Percentiles rank a stretch among this genome's conserved stretches.
Evolutionary conservation across 441 rosid genomes (phyloP).

Genomic region (Populus hybrid): DNA sequence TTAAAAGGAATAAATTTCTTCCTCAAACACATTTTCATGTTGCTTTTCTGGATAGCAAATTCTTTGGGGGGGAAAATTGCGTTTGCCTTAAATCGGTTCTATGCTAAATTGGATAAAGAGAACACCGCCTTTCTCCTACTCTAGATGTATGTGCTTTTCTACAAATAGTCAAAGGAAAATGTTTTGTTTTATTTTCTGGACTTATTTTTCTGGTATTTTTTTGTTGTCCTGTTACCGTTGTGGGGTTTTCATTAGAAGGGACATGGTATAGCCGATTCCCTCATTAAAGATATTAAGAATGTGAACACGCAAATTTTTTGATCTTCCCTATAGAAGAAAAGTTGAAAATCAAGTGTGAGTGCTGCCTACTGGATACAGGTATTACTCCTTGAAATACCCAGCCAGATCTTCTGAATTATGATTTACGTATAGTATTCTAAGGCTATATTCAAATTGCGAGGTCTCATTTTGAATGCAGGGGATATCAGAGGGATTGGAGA

Average conservation of each 20-base stretch:
- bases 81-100: background rate
- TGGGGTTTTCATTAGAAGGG: constrained; percentile 58
- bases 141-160: background rate
- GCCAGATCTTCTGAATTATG: background rate
- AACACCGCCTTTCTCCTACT: background rate
- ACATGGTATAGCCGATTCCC: constrained; percentile 67
- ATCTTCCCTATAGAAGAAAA: constrained; percentile 73
- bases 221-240: background rate
- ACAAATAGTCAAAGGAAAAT: background rate
- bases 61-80: background rate
- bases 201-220: background rate
- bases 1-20: background rate
- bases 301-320: constrained; percentile 46
- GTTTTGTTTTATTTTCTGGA: background rate
- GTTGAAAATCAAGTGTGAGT: constrained; percentile 69
- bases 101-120: background rate
- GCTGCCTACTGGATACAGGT: constrained; percentile 81
- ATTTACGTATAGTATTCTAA: background rate
- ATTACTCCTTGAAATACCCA: constrained; percentile 15
- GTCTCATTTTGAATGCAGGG: constrained; percentile 49
- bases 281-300: constrained; percentile 54
- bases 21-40: background rate
- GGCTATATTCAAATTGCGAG: background rate
- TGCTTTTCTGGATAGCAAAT: background rate
- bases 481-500: constrained; percentile 85